Conservation (phyloP, 345 rosid genomes). For the Eucalyptus leucophloia region DNA sequence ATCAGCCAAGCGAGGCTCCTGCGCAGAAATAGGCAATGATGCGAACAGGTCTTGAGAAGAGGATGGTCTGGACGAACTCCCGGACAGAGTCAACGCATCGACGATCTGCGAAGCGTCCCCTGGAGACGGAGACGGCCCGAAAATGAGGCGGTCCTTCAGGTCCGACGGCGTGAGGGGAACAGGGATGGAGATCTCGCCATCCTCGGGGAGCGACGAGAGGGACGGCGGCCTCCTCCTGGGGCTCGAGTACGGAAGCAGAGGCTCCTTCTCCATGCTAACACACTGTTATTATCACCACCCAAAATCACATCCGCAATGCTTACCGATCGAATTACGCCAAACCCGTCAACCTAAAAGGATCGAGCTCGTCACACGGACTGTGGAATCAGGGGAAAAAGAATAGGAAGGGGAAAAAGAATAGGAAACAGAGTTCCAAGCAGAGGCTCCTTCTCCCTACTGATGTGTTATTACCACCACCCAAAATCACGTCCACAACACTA, state of each 20-base stretch:
- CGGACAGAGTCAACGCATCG: slow-evolving; percentile 39
- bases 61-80: slow-evolving; percentile 3
- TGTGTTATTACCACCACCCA: neutral
- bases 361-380: neutral
- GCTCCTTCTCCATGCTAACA: slow-evolving; percentile 38
- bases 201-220: slow-evolving; percentile 58
- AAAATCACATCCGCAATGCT: neutral
- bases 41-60: neutral
- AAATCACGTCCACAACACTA: neutral
- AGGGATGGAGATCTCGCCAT: slow-evolving; percentile 44
- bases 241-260: slow-evolving; percentile 30
- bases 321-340: neutral
- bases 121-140: slow-evolving; percentile 38
- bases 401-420: too few relatives aligned
- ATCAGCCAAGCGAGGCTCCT: neutral
- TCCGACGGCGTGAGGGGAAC: slow-evolving; percentile 38
- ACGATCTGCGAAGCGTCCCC: slow-evolving; percentile 23
- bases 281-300: neutral
- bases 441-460: slow-evolving; percentile 41
- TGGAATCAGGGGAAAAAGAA: neutral
- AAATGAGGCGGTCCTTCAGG: slow-evolving; percentile 63
- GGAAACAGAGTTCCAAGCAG: slow-evolving; percentile 6
- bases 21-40: neutral
- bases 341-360: neutral
- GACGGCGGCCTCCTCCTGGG: slow-evolving; percentile 15